Conservation (phyloP, 768 basidiomycete species). For the Leccinum rimulosum region DNA sequence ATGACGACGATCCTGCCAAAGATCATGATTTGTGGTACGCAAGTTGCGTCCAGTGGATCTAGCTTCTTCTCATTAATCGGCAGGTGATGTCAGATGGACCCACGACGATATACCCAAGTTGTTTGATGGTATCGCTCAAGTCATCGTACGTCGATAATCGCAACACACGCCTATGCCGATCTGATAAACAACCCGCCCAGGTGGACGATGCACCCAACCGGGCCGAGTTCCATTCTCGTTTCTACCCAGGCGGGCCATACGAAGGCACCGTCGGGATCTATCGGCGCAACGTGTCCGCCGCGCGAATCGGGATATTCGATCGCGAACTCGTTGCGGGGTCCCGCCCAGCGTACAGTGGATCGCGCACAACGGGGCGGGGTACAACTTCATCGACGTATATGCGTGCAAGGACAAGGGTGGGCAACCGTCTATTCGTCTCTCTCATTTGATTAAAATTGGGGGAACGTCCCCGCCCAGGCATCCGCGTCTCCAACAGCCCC, state of each 20-base stretch:
- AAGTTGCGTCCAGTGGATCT: not conserved
- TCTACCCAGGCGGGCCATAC: slow-evolving; percentile 46
- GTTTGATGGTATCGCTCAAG: slow-evolving; percentile 64
- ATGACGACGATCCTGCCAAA: slow-evolving; percentile 17
- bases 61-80: not conserved
- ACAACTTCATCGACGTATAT: slow-evolving; percentile 76
- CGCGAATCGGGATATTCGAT: slow-evolving; percentile 50
- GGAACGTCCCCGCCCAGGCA: slow-evolving; percentile 27
- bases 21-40: slow-evolving; percentile 32
- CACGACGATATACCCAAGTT: slow-evolving; percentile 64
- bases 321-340: slow-evolving; percentile 49
- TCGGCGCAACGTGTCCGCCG: slow-evolving; percentile 42
- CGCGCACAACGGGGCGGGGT: slow-evolving; percentile 87
- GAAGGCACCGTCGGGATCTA: slow-evolving; percentile 49
- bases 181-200: slow-evolving; percentile 1
- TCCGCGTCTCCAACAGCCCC: slow-evolving; percentile 86
- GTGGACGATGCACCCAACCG: slow-evolving; percentile 42
- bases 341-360: slow-evolving; percentile 74
- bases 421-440: slow-evolving; percentile 21
- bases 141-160: slow-evolving; percentile 55
- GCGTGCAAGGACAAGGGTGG: slow-evolving; percentile 72
- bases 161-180: not conserved
- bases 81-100: slow-evolving; percentile 74
- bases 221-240: slow-evolving; percentile 44
- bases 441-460: not conserved